Percentiles rank a stretch among this genome's conserved stretches.
These are phyloP conservation scores for Dichotomocladium elegans DNA, from an alignment of 371 early-diverging fungal genomes.

Conservation along the genomic window DNA sequence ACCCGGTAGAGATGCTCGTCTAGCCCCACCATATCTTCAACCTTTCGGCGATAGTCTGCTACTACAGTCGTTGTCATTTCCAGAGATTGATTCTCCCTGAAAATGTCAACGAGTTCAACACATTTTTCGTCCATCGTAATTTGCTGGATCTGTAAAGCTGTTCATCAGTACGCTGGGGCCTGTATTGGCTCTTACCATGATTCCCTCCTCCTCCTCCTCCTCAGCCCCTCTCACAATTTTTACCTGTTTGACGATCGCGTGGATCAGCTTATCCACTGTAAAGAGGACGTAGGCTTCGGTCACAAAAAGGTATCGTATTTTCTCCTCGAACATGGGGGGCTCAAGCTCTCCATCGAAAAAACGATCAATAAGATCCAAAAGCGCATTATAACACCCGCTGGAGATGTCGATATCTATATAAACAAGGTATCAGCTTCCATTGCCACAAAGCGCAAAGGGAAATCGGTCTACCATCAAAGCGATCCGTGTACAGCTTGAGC, in stretches of 20 bases:
- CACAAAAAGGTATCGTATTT: constrained; percentile 76
- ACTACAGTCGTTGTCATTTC: constrained; percentile 12
- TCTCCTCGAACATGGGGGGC: constrained; percentile 86
- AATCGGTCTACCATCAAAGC: constrained; percentile 39
- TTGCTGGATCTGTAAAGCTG: constrained; percentile 29
- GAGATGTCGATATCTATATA: constrained; percentile 37
- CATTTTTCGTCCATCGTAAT: constrained; percentile 46
- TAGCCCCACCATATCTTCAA: constrained; percentile 72
- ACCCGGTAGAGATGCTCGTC: constrained; percentile 87
- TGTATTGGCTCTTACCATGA: too few species aligned
- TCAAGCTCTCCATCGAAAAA: constrained; percentile 85
- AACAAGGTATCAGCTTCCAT: background rate
- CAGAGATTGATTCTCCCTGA: constrained; percentile 23
- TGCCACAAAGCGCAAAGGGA: background rate
- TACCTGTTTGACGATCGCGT: constrained; percentile 77
- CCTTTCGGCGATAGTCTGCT: constrained; percentile 73
- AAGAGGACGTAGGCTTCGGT: constrained; percentile 83
- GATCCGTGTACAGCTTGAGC: constrained; percentile 69
- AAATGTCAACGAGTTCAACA: constrained; percentile 28
- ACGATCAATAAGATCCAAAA: constrained; percentile 70
- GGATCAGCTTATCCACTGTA: constrained; percentile 85
- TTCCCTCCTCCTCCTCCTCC: background rate
- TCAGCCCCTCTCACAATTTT: background rate
- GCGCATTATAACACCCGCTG: constrained; percentile 66
- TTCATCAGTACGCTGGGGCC: background rate